Conservation (phyloP, 2,329 filamentous ascomycete species). For the Rhinocladiella similis region DNA sequence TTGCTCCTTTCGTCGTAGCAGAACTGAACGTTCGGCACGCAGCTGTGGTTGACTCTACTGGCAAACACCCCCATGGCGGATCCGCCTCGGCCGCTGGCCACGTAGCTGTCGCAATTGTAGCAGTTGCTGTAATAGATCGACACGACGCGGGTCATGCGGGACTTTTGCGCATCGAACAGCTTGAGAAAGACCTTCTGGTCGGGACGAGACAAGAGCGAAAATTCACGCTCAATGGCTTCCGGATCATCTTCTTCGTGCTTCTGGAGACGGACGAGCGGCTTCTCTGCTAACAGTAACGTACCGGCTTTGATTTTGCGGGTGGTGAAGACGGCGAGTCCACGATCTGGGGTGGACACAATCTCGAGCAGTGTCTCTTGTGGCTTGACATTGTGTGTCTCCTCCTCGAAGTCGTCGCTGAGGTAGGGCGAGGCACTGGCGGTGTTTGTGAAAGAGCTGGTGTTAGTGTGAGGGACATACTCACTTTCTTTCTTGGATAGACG, state of each 20-base stretch:
- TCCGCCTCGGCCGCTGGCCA: constrained; percentile 12
- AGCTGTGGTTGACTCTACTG: constrained; percentile 28
- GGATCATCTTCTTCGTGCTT: constrained; percentile 19
- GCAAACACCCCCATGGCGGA: constrained; percentile 23
- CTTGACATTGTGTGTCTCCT: neutral
- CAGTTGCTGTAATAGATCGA: constrained; percentile 30
- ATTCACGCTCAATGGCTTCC: constrained; percentile 11
- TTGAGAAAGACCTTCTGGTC: constrained; percentile 18
- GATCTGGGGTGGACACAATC: constrained; percentile 24
- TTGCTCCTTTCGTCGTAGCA: constrained; percentile 16
- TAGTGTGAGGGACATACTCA: no score
- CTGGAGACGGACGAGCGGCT: constrained; percentile 20
- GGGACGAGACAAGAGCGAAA: constrained; percentile 9
- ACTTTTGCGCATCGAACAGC: constrained; percentile 27
- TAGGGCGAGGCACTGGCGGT: neutral
- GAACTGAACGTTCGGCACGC: constrained; percentile 27
- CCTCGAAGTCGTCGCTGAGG: neutral
- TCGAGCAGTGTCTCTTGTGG: constrained; percentile 52
- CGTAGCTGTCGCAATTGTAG: constrained; percentile 24
- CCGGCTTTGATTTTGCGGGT: constrained; percentile 25
- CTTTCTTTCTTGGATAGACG: no score
- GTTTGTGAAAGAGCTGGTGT: neutral
- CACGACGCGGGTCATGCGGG: constrained; percentile 19
- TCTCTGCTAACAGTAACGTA: constrained; percentile 23
- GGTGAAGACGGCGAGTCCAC: constrained; percentile 25